These are phyloP conservation scores for Colletotrichum liaoningense DNA, from an alignment of 2,329 filamentous ascomycete species.

Conservation along the genomic window DNA sequence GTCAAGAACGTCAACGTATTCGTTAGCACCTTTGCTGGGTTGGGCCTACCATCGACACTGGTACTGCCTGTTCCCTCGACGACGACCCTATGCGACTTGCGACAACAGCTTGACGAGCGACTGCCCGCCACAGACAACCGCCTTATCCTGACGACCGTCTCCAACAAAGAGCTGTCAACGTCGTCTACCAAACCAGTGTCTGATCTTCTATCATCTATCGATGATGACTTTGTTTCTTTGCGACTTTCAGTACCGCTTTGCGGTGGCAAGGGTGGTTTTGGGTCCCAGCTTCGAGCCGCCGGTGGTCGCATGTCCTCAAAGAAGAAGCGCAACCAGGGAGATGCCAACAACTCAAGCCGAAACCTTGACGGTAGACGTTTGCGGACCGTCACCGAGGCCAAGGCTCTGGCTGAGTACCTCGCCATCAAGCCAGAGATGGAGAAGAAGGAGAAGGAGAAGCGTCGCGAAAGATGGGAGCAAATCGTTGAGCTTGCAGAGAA, in stretches of 20 bases:
- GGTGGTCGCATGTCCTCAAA: slow-evolving; percentile 98
- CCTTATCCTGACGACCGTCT: slow-evolving; percentile 84
- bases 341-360: slow-evolving; percentile 89
- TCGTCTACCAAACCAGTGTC: slow-evolving; percentile 67
- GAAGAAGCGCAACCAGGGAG: slow-evolving; percentile 85
- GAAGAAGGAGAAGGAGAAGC: slow-evolving; percentile 88
- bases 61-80: slow-evolving; percentile 77
- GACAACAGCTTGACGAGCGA: slow-evolving; percentile 69
- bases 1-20: slow-evolving; percentile 79
- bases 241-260: slow-evolving; percentile 83
- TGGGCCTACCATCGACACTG: slow-evolving; percentile 85
- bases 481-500: slow-evolving; percentile 87
- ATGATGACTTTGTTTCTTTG: slow-evolving; percentile 82
- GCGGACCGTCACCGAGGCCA: slow-evolving; percentile 93
- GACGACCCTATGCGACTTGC: slow-evolving; percentile 75
- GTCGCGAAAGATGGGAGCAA: slow-evolving; percentile 86
- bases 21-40: slow-evolving; percentile 84
- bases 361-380: slow-evolving; percentile 92
- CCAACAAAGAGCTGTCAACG: slow-evolving; percentile 75
- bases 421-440: slow-evolving; percentile 99
- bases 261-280: slow-evolving; percentile 97
- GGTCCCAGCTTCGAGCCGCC: slow-evolving; percentile 94
- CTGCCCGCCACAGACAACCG: slow-evolving; percentile 68
- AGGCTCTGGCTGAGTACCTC: slow-evolving; percentile 93
- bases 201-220: slow-evolving; percentile 65